Conservation (phyloP, 2,329 filamentous ascomycete species). For the Macrophomina phaseolina region DNA sequence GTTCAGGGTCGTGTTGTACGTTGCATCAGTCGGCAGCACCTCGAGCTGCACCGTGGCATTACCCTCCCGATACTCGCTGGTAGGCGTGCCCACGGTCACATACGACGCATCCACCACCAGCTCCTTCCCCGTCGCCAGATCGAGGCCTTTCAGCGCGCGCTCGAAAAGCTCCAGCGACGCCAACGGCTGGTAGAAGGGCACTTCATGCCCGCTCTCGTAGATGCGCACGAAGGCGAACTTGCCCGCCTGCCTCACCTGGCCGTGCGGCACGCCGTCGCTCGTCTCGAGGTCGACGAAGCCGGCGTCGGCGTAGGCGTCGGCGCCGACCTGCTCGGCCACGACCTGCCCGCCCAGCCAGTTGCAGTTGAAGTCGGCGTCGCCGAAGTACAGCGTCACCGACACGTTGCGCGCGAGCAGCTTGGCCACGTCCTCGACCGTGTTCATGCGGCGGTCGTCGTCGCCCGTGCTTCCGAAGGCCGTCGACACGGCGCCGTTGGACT, state of each 20-base stretch:
- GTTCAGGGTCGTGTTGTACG: slow-evolving; percentile 55
- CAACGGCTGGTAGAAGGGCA: slow-evolving; percentile 62
- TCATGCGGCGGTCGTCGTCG: slow-evolving; percentile 55
- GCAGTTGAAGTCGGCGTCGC: slow-evolving; percentile 57
- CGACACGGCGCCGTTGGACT: slow-evolving; percentile 51
- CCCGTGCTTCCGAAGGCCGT: slow-evolving; percentile 55
- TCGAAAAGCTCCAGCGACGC: slow-evolving; percentile 57
- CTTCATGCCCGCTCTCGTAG: slow-evolving; percentile 57
- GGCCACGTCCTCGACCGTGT: slow-evolving; percentile 49
- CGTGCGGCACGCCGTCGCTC: slow-evolving; percentile 55
- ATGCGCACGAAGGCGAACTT: slow-evolving; percentile 58
- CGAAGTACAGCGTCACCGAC: slow-evolving; percentile 51
- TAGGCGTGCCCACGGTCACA: slow-evolving; percentile 42
- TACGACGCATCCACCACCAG: slow-evolving; percentile 36
- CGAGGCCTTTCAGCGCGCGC: slow-evolving; percentile 54
- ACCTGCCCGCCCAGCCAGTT: slow-evolving; percentile 55
- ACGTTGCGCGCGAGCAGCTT: slow-evolving; percentile 48
- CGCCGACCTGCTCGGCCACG: slow-evolving; percentile 48
- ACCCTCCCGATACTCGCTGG: slow-evolving; percentile 50
- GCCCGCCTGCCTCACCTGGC: slow-evolving; percentile 59
- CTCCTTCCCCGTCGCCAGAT: slow-evolving; percentile 57
- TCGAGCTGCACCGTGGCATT: slow-evolving; percentile 54
- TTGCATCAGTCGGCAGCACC: slow-evolving; percentile 50
- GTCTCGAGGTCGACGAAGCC: slow-evolving; percentile 56
- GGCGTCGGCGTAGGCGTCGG: slow-evolving; percentile 49